These are phyloP conservation scores for Diaporthe citrichinensis DNA, from an alignment of 2,329 filamentous ascomycete species.

Conservation along the genomic window DNA sequence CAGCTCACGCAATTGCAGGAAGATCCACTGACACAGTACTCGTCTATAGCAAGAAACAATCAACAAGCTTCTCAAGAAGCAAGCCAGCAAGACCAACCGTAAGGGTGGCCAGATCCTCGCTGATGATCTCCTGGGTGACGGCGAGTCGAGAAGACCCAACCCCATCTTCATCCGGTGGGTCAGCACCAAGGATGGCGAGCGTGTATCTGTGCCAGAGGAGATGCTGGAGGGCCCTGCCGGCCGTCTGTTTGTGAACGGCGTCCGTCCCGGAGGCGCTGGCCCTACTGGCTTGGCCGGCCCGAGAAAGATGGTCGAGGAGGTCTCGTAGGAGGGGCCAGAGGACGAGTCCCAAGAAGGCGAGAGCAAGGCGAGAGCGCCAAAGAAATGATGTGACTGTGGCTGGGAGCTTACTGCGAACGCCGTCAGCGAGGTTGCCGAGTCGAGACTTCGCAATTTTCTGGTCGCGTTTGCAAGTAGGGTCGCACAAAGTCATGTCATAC, in stretches of 20 bases:
- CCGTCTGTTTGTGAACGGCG: conserved; percentile 63
- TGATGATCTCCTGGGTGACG: conserved; percentile 61
- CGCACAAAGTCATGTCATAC: neutral
- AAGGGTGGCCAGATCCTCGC: conserved; percentile 62
- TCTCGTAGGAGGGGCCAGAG: conserved; percentile 53
- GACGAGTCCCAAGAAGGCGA: neutral
- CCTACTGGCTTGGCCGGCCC: conserved; percentile 45
- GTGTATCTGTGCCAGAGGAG: conserved; percentile 76
- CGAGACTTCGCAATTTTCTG: neutral
- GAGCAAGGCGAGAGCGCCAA: neutral
- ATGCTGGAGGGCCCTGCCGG: conserved; percentile 76
- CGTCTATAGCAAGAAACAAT: conserved; percentile 75
- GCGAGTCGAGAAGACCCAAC: conserved; percentile 61
- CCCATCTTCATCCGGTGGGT: conserved; percentile 79
- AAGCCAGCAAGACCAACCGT: conserved; percentile 80
- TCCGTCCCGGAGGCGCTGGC: conserved; percentile 41
- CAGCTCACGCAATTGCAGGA: neutral
- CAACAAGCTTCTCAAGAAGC: conserved; percentile 90
- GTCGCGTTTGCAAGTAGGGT: neutral
- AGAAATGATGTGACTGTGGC: neutral
- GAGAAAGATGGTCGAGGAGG: conserved; percentile 69
- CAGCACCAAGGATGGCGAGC: conserved; percentile 74
- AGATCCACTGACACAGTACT: neutral
- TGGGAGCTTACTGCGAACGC: neutral
- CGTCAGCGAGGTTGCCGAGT: neutral